Evolutionary conservation across 2,329 filamentous ascomycete genomes (phyloP).

Genomic region (Aureobasidium sp.): DNA sequence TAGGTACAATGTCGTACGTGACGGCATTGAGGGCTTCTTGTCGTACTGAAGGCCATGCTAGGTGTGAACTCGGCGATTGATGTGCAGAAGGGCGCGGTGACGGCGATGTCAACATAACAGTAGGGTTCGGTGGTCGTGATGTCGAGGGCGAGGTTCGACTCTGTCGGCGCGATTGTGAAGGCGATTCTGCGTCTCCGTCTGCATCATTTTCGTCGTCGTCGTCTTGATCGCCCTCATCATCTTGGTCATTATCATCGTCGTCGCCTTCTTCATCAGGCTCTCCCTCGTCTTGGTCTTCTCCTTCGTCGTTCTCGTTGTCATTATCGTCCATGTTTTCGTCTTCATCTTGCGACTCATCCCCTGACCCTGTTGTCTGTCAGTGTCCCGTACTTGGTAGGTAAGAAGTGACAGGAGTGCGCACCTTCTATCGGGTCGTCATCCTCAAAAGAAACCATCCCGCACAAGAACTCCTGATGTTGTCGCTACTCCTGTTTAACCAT

Average conservation of each 20-base stretch:
- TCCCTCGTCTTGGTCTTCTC: constrained; percentile 22
- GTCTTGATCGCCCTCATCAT: constrained; percentile 27
- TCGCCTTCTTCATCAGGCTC: constrained; percentile 28
- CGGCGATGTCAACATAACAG: constrained; percentile 40
- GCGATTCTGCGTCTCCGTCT: constrained; percentile 37
- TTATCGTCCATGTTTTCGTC: constrained; percentile 36
- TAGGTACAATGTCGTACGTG: constrained; percentile 91
- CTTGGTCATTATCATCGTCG: constrained; percentile 31
- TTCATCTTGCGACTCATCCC: constrained; percentile 35
- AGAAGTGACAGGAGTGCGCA: neutral
- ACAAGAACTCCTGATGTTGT: neutral
- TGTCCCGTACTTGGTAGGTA: accelerated
- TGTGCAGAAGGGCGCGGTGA: constrained; percentile 30
- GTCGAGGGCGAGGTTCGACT: constrained; percentile 18
- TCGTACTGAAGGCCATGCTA: constrained; percentile 42
- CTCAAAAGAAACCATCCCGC: constrained; percentile 34
- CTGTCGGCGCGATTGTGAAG: constrained; percentile 30
- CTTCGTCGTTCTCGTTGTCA: constrained; percentile 29
- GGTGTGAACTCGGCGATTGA: constrained; percentile 21
- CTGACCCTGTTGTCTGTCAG: constrained; percentile 20
- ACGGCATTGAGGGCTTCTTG: constrained; percentile 70
- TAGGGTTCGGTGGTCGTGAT: constrained; percentile 34
- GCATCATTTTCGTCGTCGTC: constrained; percentile 30
- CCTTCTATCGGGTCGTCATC: constrained; percentile 32
- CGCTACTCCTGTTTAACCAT: neutral